A percentile compares a stretch with the other conserved stretches of the same genome.
phyloP scores from a whole-genome alignment of 306 rosid species.

The Hippophae gyantsensis region DNA sequence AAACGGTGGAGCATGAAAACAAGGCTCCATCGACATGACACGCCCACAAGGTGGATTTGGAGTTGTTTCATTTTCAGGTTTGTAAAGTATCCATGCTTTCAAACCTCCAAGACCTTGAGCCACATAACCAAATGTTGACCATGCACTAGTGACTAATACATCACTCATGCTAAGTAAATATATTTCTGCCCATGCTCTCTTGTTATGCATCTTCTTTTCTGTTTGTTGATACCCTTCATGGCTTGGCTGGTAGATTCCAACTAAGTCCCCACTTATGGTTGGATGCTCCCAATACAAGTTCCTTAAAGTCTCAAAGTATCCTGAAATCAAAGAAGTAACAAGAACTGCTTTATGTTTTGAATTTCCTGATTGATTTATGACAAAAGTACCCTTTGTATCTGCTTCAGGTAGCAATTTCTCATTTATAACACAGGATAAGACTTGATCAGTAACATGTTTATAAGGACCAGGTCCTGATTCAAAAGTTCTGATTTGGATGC shows the following conservation, averaged over 20 bases:
- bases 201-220: conserved; percentile 46
- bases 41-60: conserved; percentile 54
- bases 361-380: conserved; percentile 16
- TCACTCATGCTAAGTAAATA: conserved; percentile 57
- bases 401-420: conserved; percentile 51
- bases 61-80: conserved; percentile 45
- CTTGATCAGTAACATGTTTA: conserved; percentile 52
- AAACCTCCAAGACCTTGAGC: conserved; percentile 79
- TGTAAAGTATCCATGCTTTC: conserved; percentile 65
- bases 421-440: conserved; percentile 40
- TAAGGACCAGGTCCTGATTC: conserved; percentile 49
- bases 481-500: conserved; percentile 63
- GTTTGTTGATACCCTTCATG: conserved; percentile 67
- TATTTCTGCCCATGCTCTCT: conserved; percentile 74
- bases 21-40: conserved; percentile 69
- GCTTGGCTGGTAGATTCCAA: conserved; percentile 61
- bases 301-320: conserved; percentile 51
- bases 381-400: conserved; percentile 17
- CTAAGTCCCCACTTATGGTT: conserved; percentile 46
- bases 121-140: conserved; percentile 83
- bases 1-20: conserved; percentile 81
- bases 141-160: conserved; percentile 50
- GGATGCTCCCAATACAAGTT: conserved; percentile 63
- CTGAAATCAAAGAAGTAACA: conserved; percentile 54
- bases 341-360: conserved; percentile 44